Evolutionary conservation across 208 protist genomes (phyloP).

Genomic region (Kentomonas sorsogonicus): DNA sequence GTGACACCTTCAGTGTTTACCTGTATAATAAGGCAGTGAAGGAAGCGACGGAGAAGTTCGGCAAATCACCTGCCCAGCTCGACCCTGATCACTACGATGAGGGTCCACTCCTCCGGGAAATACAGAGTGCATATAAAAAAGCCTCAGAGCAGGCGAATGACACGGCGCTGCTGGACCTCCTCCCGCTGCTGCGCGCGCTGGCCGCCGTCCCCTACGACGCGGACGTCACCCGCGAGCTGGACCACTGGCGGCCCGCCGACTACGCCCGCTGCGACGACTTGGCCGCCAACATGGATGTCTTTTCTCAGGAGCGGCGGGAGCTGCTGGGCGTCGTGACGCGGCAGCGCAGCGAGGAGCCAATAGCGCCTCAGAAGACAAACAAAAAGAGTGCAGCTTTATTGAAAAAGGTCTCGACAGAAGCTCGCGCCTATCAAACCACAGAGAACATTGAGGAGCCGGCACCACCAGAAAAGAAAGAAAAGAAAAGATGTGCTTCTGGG

Average conservation of each 20-base stretch:
- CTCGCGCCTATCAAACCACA: too few species aligned
- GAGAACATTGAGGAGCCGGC: neutral
- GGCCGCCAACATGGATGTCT: neutral
- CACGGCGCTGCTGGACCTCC: conserved; percentile 49
- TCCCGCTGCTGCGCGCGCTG: conserved; percentile 65
- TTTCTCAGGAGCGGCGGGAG: neutral
- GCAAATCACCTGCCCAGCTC: too few species aligned
- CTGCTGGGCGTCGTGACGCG: neutral
- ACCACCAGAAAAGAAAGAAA: neutral
- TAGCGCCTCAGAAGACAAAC: neutral
- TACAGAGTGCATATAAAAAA: too few species aligned
- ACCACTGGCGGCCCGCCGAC: conserved; percentile 71
- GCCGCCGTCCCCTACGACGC: conserved; percentile 27
- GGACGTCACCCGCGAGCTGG: conserved; percentile 62
- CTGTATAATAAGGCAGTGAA: too few species aligned
- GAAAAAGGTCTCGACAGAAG: too few species aligned
- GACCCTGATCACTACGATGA: too few species aligned
- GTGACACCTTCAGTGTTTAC: too few species aligned
- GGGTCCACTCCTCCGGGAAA: too few species aligned
- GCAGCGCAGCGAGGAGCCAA: neutral
- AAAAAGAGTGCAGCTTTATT: too few species aligned
- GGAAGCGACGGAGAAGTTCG: too few species aligned
- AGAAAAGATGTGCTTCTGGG: too few species aligned
- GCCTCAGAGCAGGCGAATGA: conserved; percentile 51
- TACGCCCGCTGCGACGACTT: conserved; percentile 43